These are phyloP conservation scores for Schizosaccharomyces osmophilus DNA, from an alignment of 805 yeast genomes.

Conservation along the genomic window DNA sequence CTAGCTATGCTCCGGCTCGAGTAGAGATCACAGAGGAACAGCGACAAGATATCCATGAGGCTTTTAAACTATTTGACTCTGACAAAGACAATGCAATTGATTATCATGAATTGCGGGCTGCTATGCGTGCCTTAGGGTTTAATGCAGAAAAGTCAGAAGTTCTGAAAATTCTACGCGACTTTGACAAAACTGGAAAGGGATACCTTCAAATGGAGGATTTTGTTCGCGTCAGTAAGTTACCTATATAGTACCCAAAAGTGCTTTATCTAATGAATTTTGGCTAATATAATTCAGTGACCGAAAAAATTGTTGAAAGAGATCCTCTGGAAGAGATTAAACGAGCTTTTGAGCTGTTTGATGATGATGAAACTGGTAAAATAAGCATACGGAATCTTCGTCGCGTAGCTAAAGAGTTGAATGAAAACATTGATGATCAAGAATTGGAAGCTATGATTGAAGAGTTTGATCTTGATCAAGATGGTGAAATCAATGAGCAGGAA, in stretches of 20 bases:
- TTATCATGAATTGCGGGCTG: slow-evolving; percentile 1
- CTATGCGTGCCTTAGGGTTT: slow-evolving; percentile 82
- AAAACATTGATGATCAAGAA: slow-evolving; percentile 76
- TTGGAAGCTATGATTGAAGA: slow-evolving; percentile 91
- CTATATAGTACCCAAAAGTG: background rate
- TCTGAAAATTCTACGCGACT: slow-evolving; percentile 51
- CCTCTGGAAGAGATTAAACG: slow-evolving; percentile 78
- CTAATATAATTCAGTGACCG: slow-evolving; percentile 28
- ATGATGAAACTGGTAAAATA: slow-evolving; percentile 68
- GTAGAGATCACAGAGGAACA: background rate
- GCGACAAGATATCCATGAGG: slow-evolving; percentile 29
- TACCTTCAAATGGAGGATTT: background rate
- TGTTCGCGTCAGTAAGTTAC: slow-evolving; percentile 1
- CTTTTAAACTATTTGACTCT: slow-evolving; percentile 74
- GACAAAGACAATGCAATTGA: slow-evolving; percentile 58
- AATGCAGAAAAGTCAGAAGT: slow-evolving; percentile 62
- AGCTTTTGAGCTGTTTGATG: slow-evolving; percentile 76
- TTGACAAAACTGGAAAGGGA: slow-evolving; percentile 9
- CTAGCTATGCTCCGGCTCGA: background rate
- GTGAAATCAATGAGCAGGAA: slow-evolving; percentile 78
- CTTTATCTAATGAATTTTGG: background rate
- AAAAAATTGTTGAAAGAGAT: slow-evolving; percentile 61
- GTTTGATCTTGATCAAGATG: slow-evolving; percentile 88
- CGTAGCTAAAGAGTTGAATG: slow-evolving; percentile 83
- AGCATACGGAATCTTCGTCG: slow-evolving; percentile 58